A percentile compares a stretch with the other conserved stretches of the same genome.
phyloP scores from a whole-genome alignment of 768 basidiomycete species.

The Scleroderma citrinum region DNA sequence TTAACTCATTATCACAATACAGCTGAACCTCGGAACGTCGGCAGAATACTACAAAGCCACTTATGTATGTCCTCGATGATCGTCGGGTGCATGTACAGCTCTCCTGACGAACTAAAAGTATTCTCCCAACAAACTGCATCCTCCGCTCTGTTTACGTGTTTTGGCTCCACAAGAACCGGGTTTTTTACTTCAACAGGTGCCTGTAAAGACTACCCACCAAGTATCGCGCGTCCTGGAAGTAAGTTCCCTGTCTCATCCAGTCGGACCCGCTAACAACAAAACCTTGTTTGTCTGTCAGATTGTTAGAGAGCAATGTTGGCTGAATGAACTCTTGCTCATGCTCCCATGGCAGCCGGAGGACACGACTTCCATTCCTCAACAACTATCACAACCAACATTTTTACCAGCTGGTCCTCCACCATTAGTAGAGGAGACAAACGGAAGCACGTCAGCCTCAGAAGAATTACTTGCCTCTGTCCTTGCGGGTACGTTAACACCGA shows the following conservation, averaged over 20 bases:
- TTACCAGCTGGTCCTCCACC: conserved; percentile 1
- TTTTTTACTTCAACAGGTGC: conserved; percentile 63
- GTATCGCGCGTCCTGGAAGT: conserved; percentile 76
- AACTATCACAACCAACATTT: not conserved
- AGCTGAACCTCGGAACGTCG: conserved; percentile 52
- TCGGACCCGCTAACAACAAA: not conserved
- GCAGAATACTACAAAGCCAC: conserved; percentile 62
- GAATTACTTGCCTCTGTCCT: conserved; percentile 62
- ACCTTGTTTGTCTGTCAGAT: conserved; percentile 22
- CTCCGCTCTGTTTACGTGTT: conserved; percentile 62
- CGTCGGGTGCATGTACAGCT: conserved; percentile 2
- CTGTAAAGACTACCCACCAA: conserved; percentile 66
- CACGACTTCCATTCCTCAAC: conserved; percentile 1
- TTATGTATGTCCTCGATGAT: conserved; percentile 44
- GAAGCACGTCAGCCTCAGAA: conserved; percentile 32
- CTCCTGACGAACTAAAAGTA: conserved; percentile 32
- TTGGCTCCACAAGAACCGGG: conserved; percentile 71
- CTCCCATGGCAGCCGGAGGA: conserved; percentile 58
- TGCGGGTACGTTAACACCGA: conserved; percentile 38
- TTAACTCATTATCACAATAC: not conserved
- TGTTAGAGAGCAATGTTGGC: conserved; percentile 79
- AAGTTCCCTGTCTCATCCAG: conserved; percentile 8
- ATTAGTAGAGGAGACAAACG: conserved; percentile 22
- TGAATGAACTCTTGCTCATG: conserved; percentile 62
- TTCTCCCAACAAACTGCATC: conserved; percentile 62